Conservation (phyloP, 2,329 filamentous ascomycete species). For the Ophiostoma perfectum region DNA sequence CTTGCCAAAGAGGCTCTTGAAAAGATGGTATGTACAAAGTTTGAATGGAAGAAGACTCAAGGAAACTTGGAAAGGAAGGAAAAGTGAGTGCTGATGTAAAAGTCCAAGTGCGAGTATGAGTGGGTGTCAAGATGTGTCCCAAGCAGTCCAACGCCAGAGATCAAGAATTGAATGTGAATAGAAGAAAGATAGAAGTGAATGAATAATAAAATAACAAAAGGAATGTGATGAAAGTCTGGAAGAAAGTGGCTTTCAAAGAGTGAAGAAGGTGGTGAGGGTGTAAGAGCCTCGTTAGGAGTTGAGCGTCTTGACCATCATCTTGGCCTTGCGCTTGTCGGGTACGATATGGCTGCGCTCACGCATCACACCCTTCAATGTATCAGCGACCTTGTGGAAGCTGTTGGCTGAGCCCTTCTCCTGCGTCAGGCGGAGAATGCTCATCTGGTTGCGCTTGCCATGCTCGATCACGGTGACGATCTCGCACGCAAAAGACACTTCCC, state of each 20-base stretch:
- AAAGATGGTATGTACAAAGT: not conserved
- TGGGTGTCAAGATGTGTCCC: not conserved
- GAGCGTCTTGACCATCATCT: constrained; percentile 68
- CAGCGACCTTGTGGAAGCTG: constrained; percentile 78
- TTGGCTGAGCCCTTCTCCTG: constrained; percentile 89
- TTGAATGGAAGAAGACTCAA: not conserved
- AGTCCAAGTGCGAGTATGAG: not conserved
- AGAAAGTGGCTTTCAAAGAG: not conserved
- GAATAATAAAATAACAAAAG: not conserved
- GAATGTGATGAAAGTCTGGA: not conserved
- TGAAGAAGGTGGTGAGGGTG: not conserved
- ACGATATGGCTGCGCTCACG: constrained; percentile 61
- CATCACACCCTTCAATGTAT: constrained; percentile 67
- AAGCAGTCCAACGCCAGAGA: not conserved
- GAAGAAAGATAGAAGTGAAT: not conserved
- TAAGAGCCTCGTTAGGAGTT: constrained; percentile 31
- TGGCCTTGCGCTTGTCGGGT: constrained; percentile 58
- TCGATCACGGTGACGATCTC: constrained; percentile 88
- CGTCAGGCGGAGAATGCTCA: constrained; percentile 79
- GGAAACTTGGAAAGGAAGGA: not conserved
- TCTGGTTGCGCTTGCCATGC: constrained; percentile 67
- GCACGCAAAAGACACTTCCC: constrained; percentile 79
- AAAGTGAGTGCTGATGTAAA: not conserved
- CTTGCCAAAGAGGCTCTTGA: not conserved
- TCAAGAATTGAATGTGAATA: not conserved